Conservation (phyloP, 2,329 filamentous ascomycete species). For the Fusarium transvaalense region DNA sequence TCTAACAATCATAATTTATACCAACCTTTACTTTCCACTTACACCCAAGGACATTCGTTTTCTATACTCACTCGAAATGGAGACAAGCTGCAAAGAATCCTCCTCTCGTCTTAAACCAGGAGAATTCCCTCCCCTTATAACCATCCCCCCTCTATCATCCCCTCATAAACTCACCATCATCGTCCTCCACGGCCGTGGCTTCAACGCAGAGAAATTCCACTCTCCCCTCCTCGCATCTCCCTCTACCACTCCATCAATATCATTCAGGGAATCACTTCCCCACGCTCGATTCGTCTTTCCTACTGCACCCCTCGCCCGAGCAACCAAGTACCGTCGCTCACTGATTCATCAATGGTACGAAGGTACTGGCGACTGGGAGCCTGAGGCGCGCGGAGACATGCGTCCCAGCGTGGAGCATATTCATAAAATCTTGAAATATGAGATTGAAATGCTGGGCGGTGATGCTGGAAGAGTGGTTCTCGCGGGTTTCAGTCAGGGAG, state of each 20-base stretch:
- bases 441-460: conserved; percentile 52
- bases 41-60: background rate
- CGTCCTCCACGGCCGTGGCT: conserved; percentile 64
- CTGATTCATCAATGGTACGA: conserved; percentile 55
- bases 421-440: conserved; percentile 53
- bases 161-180: conserved; percentile 61
- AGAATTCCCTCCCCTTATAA: conserved; percentile 42
- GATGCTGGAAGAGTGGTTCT: conserved; percentile 58
- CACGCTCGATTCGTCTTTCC: conserved; percentile 65
- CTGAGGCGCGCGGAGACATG: conserved; percentile 52
- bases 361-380: conserved; percentile 54
- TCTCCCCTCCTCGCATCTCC: conserved; percentile 53
- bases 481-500: conserved; percentile 67
- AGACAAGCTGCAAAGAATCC: background rate
- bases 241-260: conserved; percentile 7
- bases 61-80: background rate
- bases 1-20: background rate
- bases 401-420: conserved; percentile 57
- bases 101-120: conserved; percentile 28
- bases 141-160: conserved; percentile 39
- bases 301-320: conserved; percentile 56
- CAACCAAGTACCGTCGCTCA: conserved; percentile 51
- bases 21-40: background rate
- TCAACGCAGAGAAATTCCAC: conserved; percentile 56
- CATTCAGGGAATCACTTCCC: conserved; percentile 54